These are phyloP conservation scores for Aureobasidium sp. DNA, from an alignment of 2,329 filamentous ascomycete genomes.

Conservation along the genomic window DNA sequence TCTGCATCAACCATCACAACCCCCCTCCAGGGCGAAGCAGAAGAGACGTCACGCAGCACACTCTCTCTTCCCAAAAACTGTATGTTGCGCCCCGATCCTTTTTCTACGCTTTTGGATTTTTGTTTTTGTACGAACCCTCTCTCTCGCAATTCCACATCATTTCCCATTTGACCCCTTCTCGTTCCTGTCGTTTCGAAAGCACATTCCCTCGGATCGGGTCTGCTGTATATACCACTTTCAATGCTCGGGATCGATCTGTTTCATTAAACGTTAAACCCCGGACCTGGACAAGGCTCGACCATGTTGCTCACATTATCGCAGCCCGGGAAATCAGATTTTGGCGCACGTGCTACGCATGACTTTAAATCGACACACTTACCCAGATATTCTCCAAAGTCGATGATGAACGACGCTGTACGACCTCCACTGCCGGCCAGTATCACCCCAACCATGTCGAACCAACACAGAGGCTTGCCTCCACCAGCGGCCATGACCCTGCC, in stretches of 20 bases:
- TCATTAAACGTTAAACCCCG: conserved; percentile 5
- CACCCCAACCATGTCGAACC: conserved; percentile 39
- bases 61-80: conserved; percentile 4
- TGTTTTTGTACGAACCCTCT: not conserved
- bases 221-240: conserved; percentile 5
- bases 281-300: conserved; percentile 12
- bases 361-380: conserved; percentile 34
- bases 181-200: not conserved
- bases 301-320: conserved; percentile 46
- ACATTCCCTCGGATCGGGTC: not conserved
- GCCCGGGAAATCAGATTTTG: conserved; percentile 39
- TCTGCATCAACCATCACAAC: conserved; percentile 11
- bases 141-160: not conserved
- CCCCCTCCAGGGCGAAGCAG: conserved; percentile 9
- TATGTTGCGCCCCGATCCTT: conserved; percentile 5
- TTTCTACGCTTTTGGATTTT: not conserved
- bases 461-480: conserved; percentile 46
- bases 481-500: conserved; percentile 45
- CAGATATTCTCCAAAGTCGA: conserved; percentile 30
- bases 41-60: conserved; percentile 8
- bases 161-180: not conserved
- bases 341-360: conserved; percentile 40
- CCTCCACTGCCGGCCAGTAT: conserved; percentile 34
- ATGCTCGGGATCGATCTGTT: conserved; percentile 8
- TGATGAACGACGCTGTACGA: conserved; percentile 30